Evolutionary conservation across 345 rosid species (phyloP).

Genomic region (Iberis pinnata): DNA sequence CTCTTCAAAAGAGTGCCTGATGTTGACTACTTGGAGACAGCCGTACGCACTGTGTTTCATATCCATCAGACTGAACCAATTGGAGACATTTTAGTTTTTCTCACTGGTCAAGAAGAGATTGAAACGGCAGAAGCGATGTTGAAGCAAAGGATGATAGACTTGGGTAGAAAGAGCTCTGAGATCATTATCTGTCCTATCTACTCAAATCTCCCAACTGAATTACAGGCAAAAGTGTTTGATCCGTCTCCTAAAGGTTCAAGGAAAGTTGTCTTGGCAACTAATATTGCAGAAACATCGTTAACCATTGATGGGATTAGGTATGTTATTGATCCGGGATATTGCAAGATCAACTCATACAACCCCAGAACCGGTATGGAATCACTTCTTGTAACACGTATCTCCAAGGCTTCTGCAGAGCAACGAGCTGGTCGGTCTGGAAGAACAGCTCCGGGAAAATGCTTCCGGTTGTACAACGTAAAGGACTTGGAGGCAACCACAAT

Average conservation of each 20-base stretch:
- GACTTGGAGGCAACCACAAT: conserved; percentile 77
- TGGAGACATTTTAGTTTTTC: conserved; percentile 79
- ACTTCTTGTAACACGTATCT: conserved; percentile 69
- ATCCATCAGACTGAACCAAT: conserved; percentile 60
- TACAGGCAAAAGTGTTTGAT: conserved; percentile 88
- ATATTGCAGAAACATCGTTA: conserved; percentile 89
- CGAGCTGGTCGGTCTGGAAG: conserved; percentile 94
- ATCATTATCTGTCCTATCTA: conserved; percentile 86
- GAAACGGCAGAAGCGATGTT: conserved; percentile 77
- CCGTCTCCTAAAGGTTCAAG: conserved; percentile 86
- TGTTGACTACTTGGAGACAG: conserved; percentile 79
- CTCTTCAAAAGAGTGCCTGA: conserved; percentile 66
- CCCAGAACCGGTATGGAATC: conserved; percentile 96
- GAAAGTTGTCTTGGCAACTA: conserved; percentile 89
- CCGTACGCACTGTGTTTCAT: conserved; percentile 73
- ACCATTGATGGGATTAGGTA: conserved; percentile 86
- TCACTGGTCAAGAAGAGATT: conserved; percentile 98
- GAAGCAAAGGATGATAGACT: conserved; percentile 60
- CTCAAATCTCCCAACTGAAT: conserved; percentile 85
- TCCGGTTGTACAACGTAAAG: conserved; percentile 61
- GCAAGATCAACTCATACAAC: conserved; percentile 82
- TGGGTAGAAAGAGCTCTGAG: conserved; percentile 76
- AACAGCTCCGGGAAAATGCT: conserved; percentile 94
- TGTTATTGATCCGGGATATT: conserved; percentile 83
- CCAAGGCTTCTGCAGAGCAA: conserved; percentile 94